phyloP scores from a whole-genome alignment of 805 yeast species.

The Hanseniaspora guilliermondii region DNA sequence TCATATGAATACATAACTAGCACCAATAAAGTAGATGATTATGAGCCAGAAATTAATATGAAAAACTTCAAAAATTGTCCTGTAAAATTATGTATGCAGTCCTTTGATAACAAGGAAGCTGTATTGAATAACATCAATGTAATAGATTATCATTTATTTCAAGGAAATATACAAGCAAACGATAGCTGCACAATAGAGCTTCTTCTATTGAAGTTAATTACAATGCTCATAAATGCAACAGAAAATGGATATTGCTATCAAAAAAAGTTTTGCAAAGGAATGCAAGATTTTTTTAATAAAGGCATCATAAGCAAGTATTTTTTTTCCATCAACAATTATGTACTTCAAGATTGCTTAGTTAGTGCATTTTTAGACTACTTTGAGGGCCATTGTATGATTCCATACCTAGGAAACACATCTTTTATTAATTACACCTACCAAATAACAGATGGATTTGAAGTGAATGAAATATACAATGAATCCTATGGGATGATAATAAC shows the following conservation, averaged over 20 bases:
- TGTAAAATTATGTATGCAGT: background rate
- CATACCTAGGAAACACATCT: background rate
- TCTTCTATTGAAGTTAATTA: background rate
- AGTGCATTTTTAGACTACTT: background rate
- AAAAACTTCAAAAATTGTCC: background rate
- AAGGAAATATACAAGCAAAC: background rate
- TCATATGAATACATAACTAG: background rate
- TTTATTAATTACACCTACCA: background rate
- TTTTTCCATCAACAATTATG: background rate
- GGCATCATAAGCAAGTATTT: background rate
- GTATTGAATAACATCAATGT: background rate
- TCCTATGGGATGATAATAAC: background rate
- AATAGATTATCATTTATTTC: background rate
- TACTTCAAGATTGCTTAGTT: background rate
- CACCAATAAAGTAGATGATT: background rate
- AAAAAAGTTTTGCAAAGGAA: background rate
- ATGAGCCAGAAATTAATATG: background rate
- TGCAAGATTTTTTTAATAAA: background rate
- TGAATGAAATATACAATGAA: background rate
- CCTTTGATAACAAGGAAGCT: background rate
- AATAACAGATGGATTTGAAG: background rate
- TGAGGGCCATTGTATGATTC: background rate
- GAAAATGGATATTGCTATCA: slow-evolving; percentile 2
- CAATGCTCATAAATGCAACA: background rate
- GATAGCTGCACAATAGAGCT: background rate